These are phyloP conservation scores for Talaromyces marneffei DNA, from an alignment of 2,329 filamentous ascomycete genomes.

Conservation along the genomic window DNA sequence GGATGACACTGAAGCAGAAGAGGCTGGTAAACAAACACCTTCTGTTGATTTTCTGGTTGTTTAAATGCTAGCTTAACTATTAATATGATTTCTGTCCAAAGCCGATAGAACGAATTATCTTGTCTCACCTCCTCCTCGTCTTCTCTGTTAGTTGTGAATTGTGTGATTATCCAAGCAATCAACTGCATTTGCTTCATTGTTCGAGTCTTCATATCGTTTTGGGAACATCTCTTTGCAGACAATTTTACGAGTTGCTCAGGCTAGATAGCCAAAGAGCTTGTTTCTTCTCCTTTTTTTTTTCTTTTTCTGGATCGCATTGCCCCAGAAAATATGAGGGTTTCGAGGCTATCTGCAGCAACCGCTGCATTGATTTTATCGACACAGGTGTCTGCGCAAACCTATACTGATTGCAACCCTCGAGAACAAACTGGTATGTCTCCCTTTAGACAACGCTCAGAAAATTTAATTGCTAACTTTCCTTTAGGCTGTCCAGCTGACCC, in stretches of 20 bases:
- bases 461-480: not conserved
- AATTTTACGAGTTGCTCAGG: not conserved
- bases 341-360: slow-evolving; percentile 20
- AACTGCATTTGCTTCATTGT: not conserved
- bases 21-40: slow-evolving; percentile 1
- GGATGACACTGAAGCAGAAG: not conserved
- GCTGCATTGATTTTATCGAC: slow-evolving; percentile 26
- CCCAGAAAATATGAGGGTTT: slow-evolving; percentile 29
- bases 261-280: slow-evolving; percentile 2
- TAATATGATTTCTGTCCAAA: not conserved
- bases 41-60: not conserved
- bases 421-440: slow-evolving; percentile 23
- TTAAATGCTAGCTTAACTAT: no score
- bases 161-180: not conserved
- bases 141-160: not conserved
- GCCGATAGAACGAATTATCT: no score
- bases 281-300: not conserved
- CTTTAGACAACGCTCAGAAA: not conserved
- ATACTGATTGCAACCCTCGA: slow-evolving; percentile 40
- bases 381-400: slow-evolving; percentile 38
- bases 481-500: slow-evolving; percentile 65
- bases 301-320: not conserved
- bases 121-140: not conserved
- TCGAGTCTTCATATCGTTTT: not conserved
- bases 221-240: not conserved